Percentiles rank a stretch among this genome's conserved stretches.
Conservation (phyloP, 768 basidiomycete genomes). For the Strobilomyces dryophilus region DNA sequence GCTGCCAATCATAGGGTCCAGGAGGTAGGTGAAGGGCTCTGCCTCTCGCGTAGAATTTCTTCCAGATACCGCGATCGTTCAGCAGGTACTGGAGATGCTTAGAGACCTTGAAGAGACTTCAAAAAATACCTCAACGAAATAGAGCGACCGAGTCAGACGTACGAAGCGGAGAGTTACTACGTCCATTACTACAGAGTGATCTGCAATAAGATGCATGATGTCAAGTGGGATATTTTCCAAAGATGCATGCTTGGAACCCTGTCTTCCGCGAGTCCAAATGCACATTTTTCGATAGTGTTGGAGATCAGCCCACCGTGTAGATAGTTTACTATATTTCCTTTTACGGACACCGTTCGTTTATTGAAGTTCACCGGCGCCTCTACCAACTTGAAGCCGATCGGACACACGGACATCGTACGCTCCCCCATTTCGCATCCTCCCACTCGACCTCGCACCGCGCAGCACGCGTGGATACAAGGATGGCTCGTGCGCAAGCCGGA, state of each 20-base stretch:
- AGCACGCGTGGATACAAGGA: constrained; percentile 55
- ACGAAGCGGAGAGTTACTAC: constrained; percentile 5
- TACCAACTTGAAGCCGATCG: constrained; percentile 40
- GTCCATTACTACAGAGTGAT: background rate
- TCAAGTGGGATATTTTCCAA: constrained; percentile 6
- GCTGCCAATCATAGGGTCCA: constrained; percentile 12
- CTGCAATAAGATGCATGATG: constrained; percentile 1
- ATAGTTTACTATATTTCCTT: too few species aligned
- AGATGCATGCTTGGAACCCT: background rate
- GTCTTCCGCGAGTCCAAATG: too few species aligned
- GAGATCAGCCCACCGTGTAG: too few species aligned
- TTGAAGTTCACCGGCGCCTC: too few species aligned
- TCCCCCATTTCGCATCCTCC: background rate
- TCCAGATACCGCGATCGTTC: background rate
- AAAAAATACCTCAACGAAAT: background rate
- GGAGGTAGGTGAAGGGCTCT: background rate
- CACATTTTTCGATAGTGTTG: too few species aligned
- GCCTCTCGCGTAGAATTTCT: background rate
- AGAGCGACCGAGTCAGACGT: too few species aligned
- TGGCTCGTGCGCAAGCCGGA: constrained; percentile 46
- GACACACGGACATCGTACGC: constrained; percentile 65
- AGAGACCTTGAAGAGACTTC: background rate
- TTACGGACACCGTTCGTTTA: too few species aligned
- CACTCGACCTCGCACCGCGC: background rate
- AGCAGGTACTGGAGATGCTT: background rate